Conservation (phyloP, 1,139 yeast species). For the Zygosaccharomyces sapae region DNA sequence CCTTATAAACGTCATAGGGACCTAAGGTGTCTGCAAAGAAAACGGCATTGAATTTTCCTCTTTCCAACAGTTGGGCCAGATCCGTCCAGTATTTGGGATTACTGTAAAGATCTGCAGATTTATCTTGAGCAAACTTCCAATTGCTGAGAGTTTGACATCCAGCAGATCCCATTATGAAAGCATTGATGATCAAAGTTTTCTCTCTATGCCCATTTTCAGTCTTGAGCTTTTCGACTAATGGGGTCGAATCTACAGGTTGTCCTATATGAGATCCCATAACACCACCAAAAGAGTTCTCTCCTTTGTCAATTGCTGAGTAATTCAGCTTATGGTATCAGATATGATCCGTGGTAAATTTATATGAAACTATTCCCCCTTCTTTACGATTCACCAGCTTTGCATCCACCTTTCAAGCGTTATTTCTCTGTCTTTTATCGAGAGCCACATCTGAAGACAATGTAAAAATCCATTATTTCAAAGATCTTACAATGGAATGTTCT, state of each 20-base stretch:
- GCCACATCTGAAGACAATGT: no score
- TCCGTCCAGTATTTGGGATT: slow-evolving; percentile 46
- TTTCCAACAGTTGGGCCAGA: slow-evolving; percentile 44
- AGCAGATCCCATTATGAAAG: slow-evolving; percentile 22
- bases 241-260: background rate
- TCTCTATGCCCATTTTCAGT: slow-evolving; percentile 6
- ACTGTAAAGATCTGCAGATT: slow-evolving; percentile 36
- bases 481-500: no score
- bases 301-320: no score
- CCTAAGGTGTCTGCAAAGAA: slow-evolving; percentile 49
- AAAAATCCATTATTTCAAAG: no score
- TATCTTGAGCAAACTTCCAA: slow-evolving; percentile 45
- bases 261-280: background rate
- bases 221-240: slow-evolving; percentile 8
- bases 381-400: no score
- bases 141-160: slow-evolving; percentile 23
- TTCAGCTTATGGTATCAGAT: no score
- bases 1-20: slow-evolving; percentile 45
- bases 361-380: no score
- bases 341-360: no score
- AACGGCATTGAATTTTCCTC: slow-evolving; percentile 44
- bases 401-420: no score
- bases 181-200: slow-evolving; percentile 19
- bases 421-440: no score
- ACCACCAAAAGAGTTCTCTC: no score